Evolutionary conservation across 1,139 yeast species (phyloP), one percentile per base, ranked within the genome.

Genomic region (Suhomyces bokatorum): DNA sequence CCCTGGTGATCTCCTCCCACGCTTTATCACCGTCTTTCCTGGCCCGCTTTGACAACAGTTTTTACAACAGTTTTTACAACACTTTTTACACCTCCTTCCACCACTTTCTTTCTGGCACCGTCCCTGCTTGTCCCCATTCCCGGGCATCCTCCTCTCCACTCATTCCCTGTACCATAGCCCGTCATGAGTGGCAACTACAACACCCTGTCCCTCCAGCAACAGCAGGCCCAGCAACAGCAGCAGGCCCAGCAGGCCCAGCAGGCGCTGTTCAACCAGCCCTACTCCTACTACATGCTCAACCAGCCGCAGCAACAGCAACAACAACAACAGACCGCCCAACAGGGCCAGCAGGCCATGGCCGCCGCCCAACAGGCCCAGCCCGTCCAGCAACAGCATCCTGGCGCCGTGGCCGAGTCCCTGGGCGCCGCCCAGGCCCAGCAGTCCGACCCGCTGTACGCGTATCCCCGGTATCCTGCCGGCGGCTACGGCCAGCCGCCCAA

Each of bases 241-340:
- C 39, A 36, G n/a, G 20, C 20, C 20, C 39, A 36, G 15, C 56
- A 53, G 32, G 57, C 43, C 24, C 46, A 43, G 29, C 40, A 35
- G 30, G 43, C 39, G 12, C 56, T 49, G 42, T 47, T 45, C 39
- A 46, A 49, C 49, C 64, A 58, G 45, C 62, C 61, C 12, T 56
- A 58, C 45, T 55, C 52, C 45, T 60, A 59, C 51, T 60, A 59
- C 50, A 55, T 57, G 59, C 43, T 53, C 47, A 50, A 55, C 39
- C 53, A 47, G 39, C 29, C 35, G 32, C 51, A 44, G 45, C 52
- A 41, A 39, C 45, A 32, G n/a, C n/a, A n/a, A n/a, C n/a, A n/a
- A n/a, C n/a, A n/a, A n/a, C n/a, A n/a, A n/a, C n/a, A n/a, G n/a
- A n/a, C n/a, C n/a, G n/a, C n/a, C n/a, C 44, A 42, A 32, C 41